Conservation (phyloP, 371 early-diverging fungal species). For the Apophysomyces sp. region DNA sequence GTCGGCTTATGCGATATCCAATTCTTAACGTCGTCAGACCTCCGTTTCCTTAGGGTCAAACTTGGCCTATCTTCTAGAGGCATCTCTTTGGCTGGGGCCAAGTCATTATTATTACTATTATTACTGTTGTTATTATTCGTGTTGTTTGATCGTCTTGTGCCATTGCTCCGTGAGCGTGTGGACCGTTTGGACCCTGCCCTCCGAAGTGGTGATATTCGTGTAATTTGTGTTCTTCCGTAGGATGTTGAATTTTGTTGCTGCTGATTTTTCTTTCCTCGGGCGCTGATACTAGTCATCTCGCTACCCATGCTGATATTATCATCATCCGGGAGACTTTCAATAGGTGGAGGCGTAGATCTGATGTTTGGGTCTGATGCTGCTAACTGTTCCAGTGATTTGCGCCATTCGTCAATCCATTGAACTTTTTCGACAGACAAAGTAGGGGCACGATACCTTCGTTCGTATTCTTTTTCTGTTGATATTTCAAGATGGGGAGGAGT, state of each 20-base stretch:
- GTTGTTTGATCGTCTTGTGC: constrained; percentile 14
- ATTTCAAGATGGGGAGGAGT: neutral
- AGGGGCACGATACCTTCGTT: constrained; percentile 16
- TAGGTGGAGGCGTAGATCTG: constrained; percentile 35
- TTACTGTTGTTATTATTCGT: neutral
- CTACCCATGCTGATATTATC: constrained; percentile 34
- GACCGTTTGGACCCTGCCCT: neutral
- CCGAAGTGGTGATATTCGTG: neutral
- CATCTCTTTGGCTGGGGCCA: constrained; percentile 24
- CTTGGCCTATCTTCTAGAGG: constrained; percentile 25
- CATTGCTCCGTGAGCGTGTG: neutral
- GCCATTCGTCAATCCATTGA: constrained; percentile 47
- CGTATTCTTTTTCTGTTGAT: neutral
- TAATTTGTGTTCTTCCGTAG: neutral
- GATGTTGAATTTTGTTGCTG: constrained; percentile 12
- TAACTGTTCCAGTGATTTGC: constrained; percentile 42
- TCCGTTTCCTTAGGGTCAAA: constrained; percentile 28
- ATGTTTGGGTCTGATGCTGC: constrained; percentile 30
- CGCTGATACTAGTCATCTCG: constrained; percentile 45
- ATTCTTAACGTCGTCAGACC: constrained; percentile 43
- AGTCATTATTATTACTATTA: constrained; percentile 6
- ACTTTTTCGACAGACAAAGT: constrained; percentile 36
- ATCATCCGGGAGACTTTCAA: constrained; percentile 48
- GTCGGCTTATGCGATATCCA: constrained; percentile 28
- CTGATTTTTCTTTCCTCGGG: constrained; percentile 14